Conservation (phyloP, 2,329 filamentous ascomycete genomes). For the Alternaria gaisen region DNA sequence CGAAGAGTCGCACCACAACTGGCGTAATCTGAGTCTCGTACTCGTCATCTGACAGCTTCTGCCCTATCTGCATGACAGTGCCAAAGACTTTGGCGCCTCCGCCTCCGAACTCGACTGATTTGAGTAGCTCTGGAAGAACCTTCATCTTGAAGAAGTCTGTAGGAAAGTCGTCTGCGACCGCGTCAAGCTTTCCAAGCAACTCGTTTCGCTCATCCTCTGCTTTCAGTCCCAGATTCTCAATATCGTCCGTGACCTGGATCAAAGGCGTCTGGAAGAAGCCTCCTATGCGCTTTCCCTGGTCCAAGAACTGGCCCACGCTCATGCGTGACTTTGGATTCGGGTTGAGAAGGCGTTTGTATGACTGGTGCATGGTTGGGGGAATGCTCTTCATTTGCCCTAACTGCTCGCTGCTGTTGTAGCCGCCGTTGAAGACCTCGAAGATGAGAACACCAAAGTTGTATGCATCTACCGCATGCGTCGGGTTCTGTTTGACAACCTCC, state of each 20-base stretch:
- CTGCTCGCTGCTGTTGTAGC: conserved; percentile 78
- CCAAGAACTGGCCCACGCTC: conserved; percentile 84
- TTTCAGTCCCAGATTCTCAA: conserved; percentile 92
- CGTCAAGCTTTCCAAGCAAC: conserved; percentile 84
- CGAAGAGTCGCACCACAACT: conserved; percentile 85
- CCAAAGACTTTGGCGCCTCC: conserved; percentile 90
- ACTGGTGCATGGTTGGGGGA: conserved; percentile 86
- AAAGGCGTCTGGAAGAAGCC: conserved; percentile 93
- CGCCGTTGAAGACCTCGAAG: conserved; percentile 91
- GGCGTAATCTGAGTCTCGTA: conserved; percentile 86
- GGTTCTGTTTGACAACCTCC: conserved; percentile 86
- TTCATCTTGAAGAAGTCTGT: conserved; percentile 99
- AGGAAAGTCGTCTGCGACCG: conserved; percentile 90
- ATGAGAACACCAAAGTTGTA: conserved; percentile 86
- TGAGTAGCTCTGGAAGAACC: conserved; percentile 92
- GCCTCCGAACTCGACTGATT: conserved; percentile 97
- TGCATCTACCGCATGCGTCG: conserved; percentile 82
- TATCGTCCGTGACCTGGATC: conserved; percentile 90
- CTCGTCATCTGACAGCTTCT: conserved; percentile 87
- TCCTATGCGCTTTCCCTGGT: conserved; percentile 82
- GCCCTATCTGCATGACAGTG: conserved; percentile 88
- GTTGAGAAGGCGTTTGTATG: conserved; percentile 89
- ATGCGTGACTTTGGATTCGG: conserved; percentile 88
- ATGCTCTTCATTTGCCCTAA: conserved; percentile 86
- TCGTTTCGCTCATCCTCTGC: conserved; percentile 82